These are phyloP conservation scores for Xerocomellus intermedius DNA, from an alignment of 768 basidiomycete species.

Conservation along the genomic window DNA sequence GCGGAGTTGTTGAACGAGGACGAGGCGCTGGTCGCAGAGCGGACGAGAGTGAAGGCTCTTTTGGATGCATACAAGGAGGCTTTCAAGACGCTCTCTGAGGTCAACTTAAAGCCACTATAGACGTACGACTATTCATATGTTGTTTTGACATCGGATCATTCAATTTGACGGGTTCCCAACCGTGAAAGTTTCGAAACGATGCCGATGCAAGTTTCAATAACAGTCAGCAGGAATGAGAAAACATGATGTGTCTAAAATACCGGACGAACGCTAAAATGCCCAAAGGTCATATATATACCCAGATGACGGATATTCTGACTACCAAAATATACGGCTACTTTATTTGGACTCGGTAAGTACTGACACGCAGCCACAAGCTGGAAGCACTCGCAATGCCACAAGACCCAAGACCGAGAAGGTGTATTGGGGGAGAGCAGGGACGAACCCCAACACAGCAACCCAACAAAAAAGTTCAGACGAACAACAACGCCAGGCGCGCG, in stretches of 20 bases:
- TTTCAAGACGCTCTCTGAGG: conserved; percentile 83
- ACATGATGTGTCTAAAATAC: conserved; percentile 6
- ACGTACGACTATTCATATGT: neutral
- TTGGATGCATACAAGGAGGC: conserved; percentile 96
- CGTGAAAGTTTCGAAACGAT: neutral
- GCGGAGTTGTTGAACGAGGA: conserved; percentile 91
- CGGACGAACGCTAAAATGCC: neutral
- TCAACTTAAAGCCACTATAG: conserved; percentile 66
- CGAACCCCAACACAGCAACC: neutral
- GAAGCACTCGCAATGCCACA: conserved; percentile 19
- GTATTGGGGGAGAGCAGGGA: neutral
- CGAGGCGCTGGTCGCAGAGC: conserved; percentile 90
- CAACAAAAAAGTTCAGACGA: conserved; percentile 15
- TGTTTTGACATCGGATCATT: neutral
- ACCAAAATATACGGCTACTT: conserved; percentile 20
- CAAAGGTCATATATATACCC: conserved; percentile 9
- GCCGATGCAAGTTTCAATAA: neutral
- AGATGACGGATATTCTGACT: conserved; percentile 2
- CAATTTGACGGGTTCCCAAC: neutral
- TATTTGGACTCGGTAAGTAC: conserved; percentile 24
- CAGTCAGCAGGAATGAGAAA: neutral
- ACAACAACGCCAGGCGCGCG: neutral
- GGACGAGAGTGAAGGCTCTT: conserved; percentile 88
- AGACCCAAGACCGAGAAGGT: conserved; percentile 15
- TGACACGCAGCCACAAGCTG: conserved; percentile 14